These are phyloP conservation scores for Hevea brasiliensis DNA, from an alignment of 345 rosid genomes.

Conservation along the genomic window DNA sequence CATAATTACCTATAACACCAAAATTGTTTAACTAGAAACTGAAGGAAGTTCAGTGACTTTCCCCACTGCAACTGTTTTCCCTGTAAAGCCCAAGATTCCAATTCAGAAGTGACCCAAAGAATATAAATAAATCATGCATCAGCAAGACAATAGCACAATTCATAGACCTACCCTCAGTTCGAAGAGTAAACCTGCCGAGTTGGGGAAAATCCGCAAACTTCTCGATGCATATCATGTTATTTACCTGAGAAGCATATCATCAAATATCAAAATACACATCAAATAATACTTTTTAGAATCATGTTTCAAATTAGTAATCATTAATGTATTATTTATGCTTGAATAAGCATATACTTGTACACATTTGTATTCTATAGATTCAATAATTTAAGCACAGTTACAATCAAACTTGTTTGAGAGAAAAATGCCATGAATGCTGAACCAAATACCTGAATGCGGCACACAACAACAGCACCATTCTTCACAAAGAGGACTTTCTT, in stretches of 20 bases:
- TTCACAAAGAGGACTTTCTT: conserved; percentile 91
- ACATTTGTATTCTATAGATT: not conserved
- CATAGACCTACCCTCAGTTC: conserved; percentile 71
- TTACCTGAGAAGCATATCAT: conserved; percentile 44
- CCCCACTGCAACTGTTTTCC: conserved; percentile 48
- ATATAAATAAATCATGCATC: conserved; percentile 2
- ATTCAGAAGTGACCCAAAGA: not conserved
- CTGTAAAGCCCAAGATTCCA: conserved; percentile 19
- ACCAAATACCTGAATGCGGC: conserved; percentile 67
- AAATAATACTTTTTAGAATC: not conserved
- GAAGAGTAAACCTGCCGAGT: conserved; percentile 96
- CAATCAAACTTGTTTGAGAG: not conserved
- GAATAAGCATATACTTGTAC: not conserved
- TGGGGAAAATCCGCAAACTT: conserved; percentile 79
- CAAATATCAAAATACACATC: not conserved
- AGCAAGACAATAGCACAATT: not conserved
- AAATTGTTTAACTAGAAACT: conserved; percentile 37
- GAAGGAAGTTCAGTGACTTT: conserved; percentile 43
- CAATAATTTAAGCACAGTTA: not conserved
- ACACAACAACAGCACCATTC: conserved; percentile 73
- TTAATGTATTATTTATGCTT: not conserved
- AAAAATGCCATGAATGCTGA: not conserved
- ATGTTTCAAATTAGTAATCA: not conserved
- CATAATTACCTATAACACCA: conserved; percentile 23
- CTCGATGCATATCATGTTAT: conserved; percentile 81